A percentile compares a stretch with the other conserved stretches of the same genome.
These are phyloP conservation scores for Litchi chinensis DNA, from an alignment of 345 rosid genomes.

Conservation along the genomic window DNA sequence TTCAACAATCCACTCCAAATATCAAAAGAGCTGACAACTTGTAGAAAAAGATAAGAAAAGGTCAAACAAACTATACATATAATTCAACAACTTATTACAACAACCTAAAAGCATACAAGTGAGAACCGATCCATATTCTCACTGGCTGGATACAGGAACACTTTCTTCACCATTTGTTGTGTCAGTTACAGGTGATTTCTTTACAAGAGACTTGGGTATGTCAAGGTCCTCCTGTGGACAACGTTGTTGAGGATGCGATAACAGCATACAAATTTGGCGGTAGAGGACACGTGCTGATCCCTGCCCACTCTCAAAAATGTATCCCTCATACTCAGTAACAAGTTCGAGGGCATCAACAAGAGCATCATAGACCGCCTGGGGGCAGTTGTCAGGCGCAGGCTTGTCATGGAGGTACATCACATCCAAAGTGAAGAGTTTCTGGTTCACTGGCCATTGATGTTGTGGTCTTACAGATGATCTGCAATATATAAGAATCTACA, in stretches of 20 bases:
- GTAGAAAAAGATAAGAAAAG: background rate
- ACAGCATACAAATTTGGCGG: conserved; percentile 64
- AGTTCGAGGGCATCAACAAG: conserved; percentile 81
- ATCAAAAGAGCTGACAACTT: conserved; percentile 1
- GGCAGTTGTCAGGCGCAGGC: conserved; percentile 88
- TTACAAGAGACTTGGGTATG: conserved; percentile 72
- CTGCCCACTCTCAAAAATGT: conserved; percentile 79
- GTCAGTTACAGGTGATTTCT: conserved; percentile 58
- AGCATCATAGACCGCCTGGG: conserved; percentile 78
- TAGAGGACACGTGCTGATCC: conserved; percentile 65
- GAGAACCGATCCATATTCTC: conserved; percentile 25
- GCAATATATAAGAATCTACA: conserved; percentile 76
- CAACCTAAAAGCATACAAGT: background rate
- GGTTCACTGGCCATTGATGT: conserved; percentile 72
- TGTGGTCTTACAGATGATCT: conserved; percentile 77
- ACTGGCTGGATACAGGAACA: conserved; percentile 52
- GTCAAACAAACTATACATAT: background rate
- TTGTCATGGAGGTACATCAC: conserved; percentile 93
- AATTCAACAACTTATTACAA: background rate
- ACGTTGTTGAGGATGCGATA: conserved; percentile 89
- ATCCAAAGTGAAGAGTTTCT: conserved; percentile 83
- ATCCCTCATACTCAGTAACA: conserved; percentile 84
- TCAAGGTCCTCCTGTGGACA: conserved; percentile 73
- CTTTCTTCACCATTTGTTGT: conserved; percentile 49
- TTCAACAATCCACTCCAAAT: background rate